These are phyloP conservation scores for Ophiosphaerella korrae DNA, from an alignment of 2,329 filamentous ascomycete genomes.

Conservation along the genomic window DNA sequence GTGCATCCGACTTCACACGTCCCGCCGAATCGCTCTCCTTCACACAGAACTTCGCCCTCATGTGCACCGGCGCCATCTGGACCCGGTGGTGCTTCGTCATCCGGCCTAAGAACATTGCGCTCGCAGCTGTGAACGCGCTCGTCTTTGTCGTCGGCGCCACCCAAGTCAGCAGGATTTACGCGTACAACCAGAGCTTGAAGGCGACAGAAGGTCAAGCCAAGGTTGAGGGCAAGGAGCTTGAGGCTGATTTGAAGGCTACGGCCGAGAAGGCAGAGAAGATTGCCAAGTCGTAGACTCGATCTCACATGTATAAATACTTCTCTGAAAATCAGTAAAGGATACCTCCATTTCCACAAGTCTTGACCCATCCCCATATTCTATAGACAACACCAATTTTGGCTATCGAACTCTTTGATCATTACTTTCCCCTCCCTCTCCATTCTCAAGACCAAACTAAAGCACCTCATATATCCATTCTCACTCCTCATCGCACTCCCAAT, in stretches of 20 bases:
- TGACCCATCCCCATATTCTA: too few species aligned
- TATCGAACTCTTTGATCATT: too few species aligned
- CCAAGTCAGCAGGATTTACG: constrained; percentile 78
- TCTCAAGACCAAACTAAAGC: too few species aligned
- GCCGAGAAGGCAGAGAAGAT: constrained; percentile 36
- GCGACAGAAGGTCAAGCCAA: constrained; percentile 46
- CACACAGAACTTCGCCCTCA: constrained; percentile 89
- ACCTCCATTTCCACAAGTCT: too few species aligned
- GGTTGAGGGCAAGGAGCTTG: constrained; percentile 41
- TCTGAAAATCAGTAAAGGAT: too few species aligned
- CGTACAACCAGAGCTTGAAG: constrained; percentile 68
- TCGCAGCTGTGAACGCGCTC: constrained; percentile 98
- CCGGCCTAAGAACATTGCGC: constrained; percentile 86
- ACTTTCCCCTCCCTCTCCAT: too few species aligned
- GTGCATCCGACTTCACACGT: constrained; percentile 87
- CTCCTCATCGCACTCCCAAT: too few species aligned
- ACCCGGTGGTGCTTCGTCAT: constrained; percentile 99
- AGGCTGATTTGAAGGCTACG: constrained; percentile 38
- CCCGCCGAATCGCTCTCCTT: constrained; percentile 91
- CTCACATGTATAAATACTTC: too few species aligned
- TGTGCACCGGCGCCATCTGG: constrained; percentile 93
- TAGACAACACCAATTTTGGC: too few species aligned
- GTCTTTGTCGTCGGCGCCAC: constrained; percentile 84
- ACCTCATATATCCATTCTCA: too few species aligned
- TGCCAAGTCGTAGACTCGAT: constrained; percentile 17